Conservation (phyloP, 345 rosid genomes). For the Citrus cavaleriei region DNA sequence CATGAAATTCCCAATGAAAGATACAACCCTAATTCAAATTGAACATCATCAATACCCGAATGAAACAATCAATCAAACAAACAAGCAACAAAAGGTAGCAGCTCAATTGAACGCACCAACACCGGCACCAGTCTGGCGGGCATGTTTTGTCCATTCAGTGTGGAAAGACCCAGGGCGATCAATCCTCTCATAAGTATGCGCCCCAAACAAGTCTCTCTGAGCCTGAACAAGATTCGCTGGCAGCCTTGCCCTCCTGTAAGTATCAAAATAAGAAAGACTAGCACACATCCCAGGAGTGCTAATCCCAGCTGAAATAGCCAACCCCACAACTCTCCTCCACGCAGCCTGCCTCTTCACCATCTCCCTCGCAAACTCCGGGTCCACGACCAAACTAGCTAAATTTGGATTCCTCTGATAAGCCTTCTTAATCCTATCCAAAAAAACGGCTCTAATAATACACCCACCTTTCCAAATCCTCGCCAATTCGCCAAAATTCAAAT, state of each 20-base stretch:
- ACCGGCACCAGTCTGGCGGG: conserved; percentile 45
- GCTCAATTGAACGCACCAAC: conserved; percentile 55
- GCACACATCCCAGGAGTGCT: conserved; percentile 98
- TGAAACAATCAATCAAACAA: conserved; percentile 18
- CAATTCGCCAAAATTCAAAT: conserved; percentile 79
- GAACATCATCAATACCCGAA: conserved; percentile 16
- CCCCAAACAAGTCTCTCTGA: conserved; percentile 97
- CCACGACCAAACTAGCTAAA: conserved; percentile 83
- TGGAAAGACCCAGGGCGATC: conserved; percentile 83
- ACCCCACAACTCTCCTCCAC: conserved; percentile 95
- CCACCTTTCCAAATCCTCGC: conserved; percentile 99
- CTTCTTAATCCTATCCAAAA: conserved; percentile 94
- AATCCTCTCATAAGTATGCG: conserved; percentile 89
- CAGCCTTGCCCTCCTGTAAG: conserved; percentile 86
- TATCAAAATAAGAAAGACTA: conserved; percentile 89
- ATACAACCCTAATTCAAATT: conserved; percentile 16
- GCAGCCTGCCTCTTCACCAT: conserved; percentile 99
- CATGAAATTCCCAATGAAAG: conserved; percentile 15
- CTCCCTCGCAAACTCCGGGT: conserved; percentile 92
- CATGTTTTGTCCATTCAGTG: conserved; percentile 90
- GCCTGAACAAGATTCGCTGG: conserved; percentile 96
- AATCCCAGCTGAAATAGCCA: conserved; percentile 88
- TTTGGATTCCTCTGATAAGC: conserved; percentile 91
- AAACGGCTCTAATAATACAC: conserved; percentile 90
- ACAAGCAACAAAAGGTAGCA: conserved; percentile 7